Evolutionary conservation across 257 asterid genomes (phyloP).

Genomic region (Penstemon davidsonii): DNA sequence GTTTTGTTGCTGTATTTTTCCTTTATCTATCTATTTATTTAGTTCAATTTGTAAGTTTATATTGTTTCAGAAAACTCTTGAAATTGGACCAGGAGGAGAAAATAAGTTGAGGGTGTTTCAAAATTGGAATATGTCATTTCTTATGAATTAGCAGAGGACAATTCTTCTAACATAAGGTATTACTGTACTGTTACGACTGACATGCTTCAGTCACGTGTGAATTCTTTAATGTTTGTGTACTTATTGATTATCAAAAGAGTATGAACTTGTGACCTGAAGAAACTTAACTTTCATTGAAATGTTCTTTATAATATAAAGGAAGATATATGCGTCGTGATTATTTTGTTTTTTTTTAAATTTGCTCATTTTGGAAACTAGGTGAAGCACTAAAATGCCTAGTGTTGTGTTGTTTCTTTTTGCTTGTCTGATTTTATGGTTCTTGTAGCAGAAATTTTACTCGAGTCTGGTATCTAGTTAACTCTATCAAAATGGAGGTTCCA

Average conservation of each 20-base stretch:
- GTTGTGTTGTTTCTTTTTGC: slow-evolving; percentile 7
- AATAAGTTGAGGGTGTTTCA: neutral
- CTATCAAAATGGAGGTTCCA: slow-evolving; percentile 45
- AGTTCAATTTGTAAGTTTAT: neutral
- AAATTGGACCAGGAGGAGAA: slow-evolving; percentile 8
- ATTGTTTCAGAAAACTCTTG: neutral
- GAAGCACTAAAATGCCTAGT: slow-evolving; percentile 21
- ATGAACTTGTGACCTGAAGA: slow-evolving; percentile 9
- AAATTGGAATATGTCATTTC: slow-evolving; percentile 14
- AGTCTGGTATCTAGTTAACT: slow-evolving; percentile 23
- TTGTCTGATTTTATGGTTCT: slow-evolving; percentile 8
- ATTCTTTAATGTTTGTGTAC: neutral
- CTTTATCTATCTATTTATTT: neutral
- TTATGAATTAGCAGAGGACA: slow-evolving; percentile 23
- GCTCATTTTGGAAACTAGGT: slow-evolving; percentile 9
- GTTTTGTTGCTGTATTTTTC: neutral
- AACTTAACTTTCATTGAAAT: neutral
- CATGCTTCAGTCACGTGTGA: slow-evolving; percentile 12
- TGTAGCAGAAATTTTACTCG: neutral
- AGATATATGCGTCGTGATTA: neutral
- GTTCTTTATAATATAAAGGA: neutral
- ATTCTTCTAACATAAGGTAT: slow-evolving; percentile 32
- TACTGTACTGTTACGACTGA: neutral
- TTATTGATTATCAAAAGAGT: slow-evolving; percentile 3
- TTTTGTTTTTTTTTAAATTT: neutral